phyloP scores from a whole-genome alignment of 768 basidiomycete genomes.

The Leccinum rimulosum region DNA sequence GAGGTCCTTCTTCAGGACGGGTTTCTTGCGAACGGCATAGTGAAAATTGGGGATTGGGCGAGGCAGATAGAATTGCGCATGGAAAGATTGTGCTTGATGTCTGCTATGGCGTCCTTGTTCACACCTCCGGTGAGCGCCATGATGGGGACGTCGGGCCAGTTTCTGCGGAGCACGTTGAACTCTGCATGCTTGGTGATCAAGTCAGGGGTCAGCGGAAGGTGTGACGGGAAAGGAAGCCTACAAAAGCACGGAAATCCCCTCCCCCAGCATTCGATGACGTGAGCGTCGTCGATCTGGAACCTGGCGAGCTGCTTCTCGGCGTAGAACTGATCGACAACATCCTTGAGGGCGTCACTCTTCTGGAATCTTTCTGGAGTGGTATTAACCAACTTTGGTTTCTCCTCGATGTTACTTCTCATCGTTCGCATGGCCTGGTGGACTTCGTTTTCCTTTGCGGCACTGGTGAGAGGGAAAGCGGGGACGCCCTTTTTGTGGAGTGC shows the following conservation, averaged over 20 bases:
- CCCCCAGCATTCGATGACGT: slow-evolving; percentile 93
- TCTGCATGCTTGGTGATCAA: slow-evolving; percentile 55
- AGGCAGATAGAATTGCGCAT: slow-evolving; percentile 58
- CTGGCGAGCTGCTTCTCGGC: slow-evolving; percentile 61
- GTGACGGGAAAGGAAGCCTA: slow-evolving; percentile 36
- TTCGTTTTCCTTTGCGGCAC: slow-evolving; percentile 44
- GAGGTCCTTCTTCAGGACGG: slow-evolving; percentile 39
- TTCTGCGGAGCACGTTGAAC: slow-evolving; percentile 64
- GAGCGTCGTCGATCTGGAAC: slow-evolving; percentile 96
- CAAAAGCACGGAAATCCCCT: slow-evolving; percentile 82
- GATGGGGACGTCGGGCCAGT: slow-evolving; percentile 80
- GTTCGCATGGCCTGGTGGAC: slow-evolving; percentile 42
- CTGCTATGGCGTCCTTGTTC: slow-evolving; percentile 68
- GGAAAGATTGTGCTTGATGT: slow-evolving; percentile 74
- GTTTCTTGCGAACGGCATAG: slow-evolving; percentile 63
- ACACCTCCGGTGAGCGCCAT: slow-evolving; percentile 98
- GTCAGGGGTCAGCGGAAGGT: slow-evolving; percentile 10
- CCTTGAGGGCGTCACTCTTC: slow-evolving; percentile 53
- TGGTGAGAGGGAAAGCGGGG: slow-evolving; percentile 67
- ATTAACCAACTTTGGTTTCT: slow-evolving; percentile 72
- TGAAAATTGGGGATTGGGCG: slow-evolving; percentile 83
- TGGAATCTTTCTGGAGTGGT: slow-evolving; percentile 89
- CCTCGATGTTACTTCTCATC: slow-evolving; percentile 36
- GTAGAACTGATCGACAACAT: slow-evolving; percentile 57
- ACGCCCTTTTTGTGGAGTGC: slow-evolving; percentile 63